phyloP scores from a whole-genome alignment of 257 asterid species.

The Striga asiatica region DNA sequence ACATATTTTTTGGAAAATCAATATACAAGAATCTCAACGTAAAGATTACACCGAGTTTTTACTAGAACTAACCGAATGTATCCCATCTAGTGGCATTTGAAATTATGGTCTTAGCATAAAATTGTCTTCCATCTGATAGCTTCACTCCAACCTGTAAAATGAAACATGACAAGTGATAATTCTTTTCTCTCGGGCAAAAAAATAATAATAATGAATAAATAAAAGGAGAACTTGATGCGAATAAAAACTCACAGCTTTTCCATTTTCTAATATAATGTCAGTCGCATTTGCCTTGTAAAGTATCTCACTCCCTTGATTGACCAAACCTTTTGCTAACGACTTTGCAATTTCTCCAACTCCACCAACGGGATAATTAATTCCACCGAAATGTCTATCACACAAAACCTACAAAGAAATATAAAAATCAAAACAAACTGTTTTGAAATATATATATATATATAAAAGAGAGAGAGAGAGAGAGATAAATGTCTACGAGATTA shows the following conservation, averaged over 20 bases:
- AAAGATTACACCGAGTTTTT: constrained; percentile 16
- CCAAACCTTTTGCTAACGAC: constrained; percentile 77
- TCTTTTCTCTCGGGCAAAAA: not conserved
- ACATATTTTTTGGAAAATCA: constrained; percentile 6
- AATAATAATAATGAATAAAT: not conserved
- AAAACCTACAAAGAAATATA: constrained; percentile 49
- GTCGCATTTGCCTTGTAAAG: constrained; percentile 79
- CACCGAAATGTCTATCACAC: constrained; percentile 98
- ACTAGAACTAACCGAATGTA: constrained; percentile 66
- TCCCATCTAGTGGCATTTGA: constrained; percentile 99
- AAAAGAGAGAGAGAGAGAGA: too few relatives aligned
- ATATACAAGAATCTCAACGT: not conserved
- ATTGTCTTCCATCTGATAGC: constrained; percentile 74
- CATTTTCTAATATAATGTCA: constrained; percentile 50
- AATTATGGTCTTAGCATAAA: constrained; percentile 73
- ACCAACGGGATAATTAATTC: constrained; percentile 96
- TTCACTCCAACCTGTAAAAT: constrained; percentile 78
- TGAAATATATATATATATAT: not conserved
- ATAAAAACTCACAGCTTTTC: constrained; percentile 66
- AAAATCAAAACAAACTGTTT: not conserved
- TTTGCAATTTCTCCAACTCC: constrained; percentile 96
- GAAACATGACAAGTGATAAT: not conserved
- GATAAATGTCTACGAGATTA: too few relatives aligned
- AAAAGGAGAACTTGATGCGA: not conserved
- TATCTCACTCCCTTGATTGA: constrained; percentile 61